Evolutionary conservation across 805 yeast genomes (phyloP), one percentile per base, ranked within the genome.

Genomic region (Teunomyces stri): DNA sequence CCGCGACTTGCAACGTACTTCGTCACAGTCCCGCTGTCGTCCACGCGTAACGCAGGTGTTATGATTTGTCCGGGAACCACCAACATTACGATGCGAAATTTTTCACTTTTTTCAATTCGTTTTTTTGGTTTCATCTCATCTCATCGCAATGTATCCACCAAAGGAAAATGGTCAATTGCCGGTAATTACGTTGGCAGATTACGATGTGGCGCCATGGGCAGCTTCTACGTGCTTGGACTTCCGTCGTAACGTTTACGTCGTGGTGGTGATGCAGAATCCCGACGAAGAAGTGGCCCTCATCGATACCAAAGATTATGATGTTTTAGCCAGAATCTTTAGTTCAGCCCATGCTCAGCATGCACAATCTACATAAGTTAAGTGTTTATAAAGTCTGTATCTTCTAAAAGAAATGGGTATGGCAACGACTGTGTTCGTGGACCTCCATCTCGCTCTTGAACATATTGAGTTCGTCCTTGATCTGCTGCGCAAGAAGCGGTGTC

Each of bases 401-500:
- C 47, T 68, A 90, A 56, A 84, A 85, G 65, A 86, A 92, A 60
- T 90, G 96, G 1, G 97, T 92, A 64, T 85, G 82, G 55, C 89
- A 82, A 55, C 79, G 75, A 2, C 96, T 88, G 16, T 78, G 81
- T 43, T 81, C 85, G 62, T 92, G 98, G 29, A 92, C 77, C 29
- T 77, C 84, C 99, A 92, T 92, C 51, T 79, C 81, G 18, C 82
- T 70, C 69, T 89, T 91, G 60, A 90, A 68, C 45, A 74, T 78
- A 65, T 94, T 91, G 61, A 92, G 72, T 65, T 92, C 98, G 33
- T 85, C 87, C 66, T 84, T 86, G 57, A 92, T 89, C 65, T 80
- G 81, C 64, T 88, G 90, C 0, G 97, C 97, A 61, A 90, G 68
- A 48, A 78, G 74, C 5, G 97, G 96, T 1, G 96, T 90, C 63